A percentile compares a stretch with the other conserved stretches of the same genome.
Conservation (phyloP, 768 basidiomycete genomes). For the Kwoniella shandongensis region DNA sequence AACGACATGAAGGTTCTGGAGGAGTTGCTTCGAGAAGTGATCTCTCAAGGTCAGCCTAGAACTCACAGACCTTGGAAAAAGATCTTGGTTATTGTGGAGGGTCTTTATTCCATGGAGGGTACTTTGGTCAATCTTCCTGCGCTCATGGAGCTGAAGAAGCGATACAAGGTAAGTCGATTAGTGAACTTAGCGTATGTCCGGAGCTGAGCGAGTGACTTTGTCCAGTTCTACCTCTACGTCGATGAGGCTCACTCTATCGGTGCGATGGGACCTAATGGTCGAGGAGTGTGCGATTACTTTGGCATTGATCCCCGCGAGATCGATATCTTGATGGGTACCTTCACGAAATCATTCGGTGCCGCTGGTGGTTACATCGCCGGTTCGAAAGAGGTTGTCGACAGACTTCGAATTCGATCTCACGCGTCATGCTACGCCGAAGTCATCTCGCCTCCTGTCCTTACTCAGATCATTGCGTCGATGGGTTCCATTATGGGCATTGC, state of each 20-base stretch:
- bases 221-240: conserved; percentile 88
- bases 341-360: conserved; percentile 63
- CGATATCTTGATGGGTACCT: conserved; percentile 97
- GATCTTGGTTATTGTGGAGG: conserved; percentile 91
- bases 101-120: conserved; percentile 98
- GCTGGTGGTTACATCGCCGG: conserved; percentile 95
- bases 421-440: conserved; percentile 83
- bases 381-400: conserved; percentile 72
- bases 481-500: conserved; percentile 88
- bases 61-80: conserved; percentile 99
- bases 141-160: conserved; percentile 81
- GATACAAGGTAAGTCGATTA: conserved; percentile 76
- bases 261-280: conserved; percentile 88
- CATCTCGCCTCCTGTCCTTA: conserved; percentile 85
- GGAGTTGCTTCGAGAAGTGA: conserved; percentile 75
- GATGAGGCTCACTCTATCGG: conserved; percentile 99
- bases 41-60: conserved; percentile 96
- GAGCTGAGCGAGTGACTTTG: not conserved
- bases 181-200: not conserved
- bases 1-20: conserved; percentile 88
- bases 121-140: conserved; percentile 79
- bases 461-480: conserved; percentile 89
- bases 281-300: conserved; percentile 95
- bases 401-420: conserved; percentile 76
- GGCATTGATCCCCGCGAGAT: conserved; percentile 73